These are phyloP conservation scores for Cystofilobasidium bisporidii DNA, from an alignment of 768 basidiomycete genomes.

Conservation along the genomic window DNA sequence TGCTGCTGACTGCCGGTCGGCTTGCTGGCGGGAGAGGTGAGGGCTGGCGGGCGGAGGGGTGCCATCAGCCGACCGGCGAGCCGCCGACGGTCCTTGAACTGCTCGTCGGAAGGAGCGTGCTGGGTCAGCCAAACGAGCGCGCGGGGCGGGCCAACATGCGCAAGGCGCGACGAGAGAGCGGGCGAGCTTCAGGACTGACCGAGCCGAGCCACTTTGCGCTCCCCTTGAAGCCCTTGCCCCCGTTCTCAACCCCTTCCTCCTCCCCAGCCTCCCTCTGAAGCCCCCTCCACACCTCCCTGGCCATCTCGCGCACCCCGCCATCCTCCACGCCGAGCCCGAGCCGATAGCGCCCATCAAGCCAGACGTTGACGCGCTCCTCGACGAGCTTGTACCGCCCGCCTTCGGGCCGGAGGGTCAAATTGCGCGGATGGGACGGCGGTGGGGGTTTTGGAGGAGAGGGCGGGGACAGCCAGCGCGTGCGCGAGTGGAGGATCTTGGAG, in stretches of 20 bases:
- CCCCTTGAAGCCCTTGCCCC: background rate
- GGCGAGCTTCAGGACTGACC: background rate
- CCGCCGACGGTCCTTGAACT: constrained; percentile 6
- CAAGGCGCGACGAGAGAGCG: background rate
- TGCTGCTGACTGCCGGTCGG: no score
- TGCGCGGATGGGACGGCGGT: background rate
- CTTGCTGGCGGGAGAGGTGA: no score
- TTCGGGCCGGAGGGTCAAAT: background rate
- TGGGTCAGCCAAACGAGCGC: no score
- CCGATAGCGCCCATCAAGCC: background rate
- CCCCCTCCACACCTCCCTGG: background rate
- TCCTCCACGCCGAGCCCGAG: background rate
- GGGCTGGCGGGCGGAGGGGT: background rate
- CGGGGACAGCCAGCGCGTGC: background rate
- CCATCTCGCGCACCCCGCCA: background rate
- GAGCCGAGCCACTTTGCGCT: constrained; percentile 7
- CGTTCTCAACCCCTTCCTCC: background rate
- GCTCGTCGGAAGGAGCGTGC: no score
- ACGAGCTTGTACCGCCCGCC: background rate
- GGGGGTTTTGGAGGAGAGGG: background rate
- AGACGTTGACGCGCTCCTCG: background rate
- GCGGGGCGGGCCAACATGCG: background rate
- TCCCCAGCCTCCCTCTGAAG: background rate
- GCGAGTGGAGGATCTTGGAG: constrained; percentile 3
- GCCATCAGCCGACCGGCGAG: background rate